Base-by-base conservation (phyloP, 306 rosid species). In the Cicer chorassanicum region DNA sequence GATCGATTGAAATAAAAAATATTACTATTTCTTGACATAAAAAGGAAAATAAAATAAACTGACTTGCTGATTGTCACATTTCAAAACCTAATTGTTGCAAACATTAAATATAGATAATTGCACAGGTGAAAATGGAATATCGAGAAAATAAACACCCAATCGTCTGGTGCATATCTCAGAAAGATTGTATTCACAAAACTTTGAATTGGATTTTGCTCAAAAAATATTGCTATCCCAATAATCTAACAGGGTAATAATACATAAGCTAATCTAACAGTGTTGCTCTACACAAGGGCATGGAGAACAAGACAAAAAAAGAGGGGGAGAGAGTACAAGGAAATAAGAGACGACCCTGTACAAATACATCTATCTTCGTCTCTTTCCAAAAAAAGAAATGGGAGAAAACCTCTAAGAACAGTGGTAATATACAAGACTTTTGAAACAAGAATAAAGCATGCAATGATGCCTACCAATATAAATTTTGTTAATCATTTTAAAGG, bases 281-380 rank as follows among this genome's bases (percentile, higher is more conserved):
- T 85, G 87, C 86, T 80, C 86, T 68, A 82, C 87, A 79, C 70
- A 81, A 49, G 19, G 48, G 88, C 82, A 76, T 77, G 75, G 43
- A 78, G 87, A 83, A 74, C 81, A 81, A 85, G 55, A 70, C 68
- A 55, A 61, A 43, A 57, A 56, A 45, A n/a, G 63, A 12, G 50
- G 48, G 64, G 44, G 49, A 40, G 56, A 42, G 81, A 71, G 66
- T 64, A 83, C 84, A 83, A 62, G 76, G 79, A 80, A 74, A 75
- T 85, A 88, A 87, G 92, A 84, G 92, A 91, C 83, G 93, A 78
- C 85, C 82, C 97, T 94, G 97, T 94, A 93, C 98, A 93, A 73
- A 85, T 86, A 82, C 87, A 89, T 88, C 98, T 91, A 86, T 90
- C 88, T 89, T 80, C 81, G 87, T 85, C 95, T 89, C 96, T 87